Evolutionary conservation across 2,329 filamentous ascomycete genomes (phyloP).

Genomic region (Neospermospora avenae): DNA sequence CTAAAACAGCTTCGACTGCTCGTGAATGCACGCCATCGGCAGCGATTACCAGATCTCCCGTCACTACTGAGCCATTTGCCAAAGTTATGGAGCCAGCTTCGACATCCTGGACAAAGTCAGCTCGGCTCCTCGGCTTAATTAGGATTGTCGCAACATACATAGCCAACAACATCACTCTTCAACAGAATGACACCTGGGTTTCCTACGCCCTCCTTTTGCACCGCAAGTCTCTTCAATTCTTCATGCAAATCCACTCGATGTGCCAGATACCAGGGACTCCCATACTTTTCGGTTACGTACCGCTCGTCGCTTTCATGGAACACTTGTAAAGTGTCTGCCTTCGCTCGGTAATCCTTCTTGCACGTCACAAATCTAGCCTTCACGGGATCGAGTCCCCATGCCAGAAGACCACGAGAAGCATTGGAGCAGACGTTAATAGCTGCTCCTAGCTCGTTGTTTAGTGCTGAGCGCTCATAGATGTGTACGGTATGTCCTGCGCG

Average conservation of each 20-base stretch:
- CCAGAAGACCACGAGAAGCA: conserved; percentile 51
- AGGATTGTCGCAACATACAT: conserved; percentile 29
- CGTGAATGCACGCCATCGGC: conserved; percentile 38
- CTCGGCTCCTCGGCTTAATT: not conserved
- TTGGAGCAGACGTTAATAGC: conserved; percentile 61
- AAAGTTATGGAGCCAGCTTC: conserved; percentile 42
- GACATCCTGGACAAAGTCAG: conserved; percentile 37
- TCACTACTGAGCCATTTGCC: conserved; percentile 35
- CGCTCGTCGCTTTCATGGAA: conserved; percentile 17
- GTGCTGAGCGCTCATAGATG: conserved; percentile 53
- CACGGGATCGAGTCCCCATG: conserved; percentile 43
- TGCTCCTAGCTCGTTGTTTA: conserved; percentile 55
- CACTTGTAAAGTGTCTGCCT: conserved; percentile 14
- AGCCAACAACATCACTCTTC: conserved; percentile 38
- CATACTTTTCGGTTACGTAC: conserved; percentile 20
- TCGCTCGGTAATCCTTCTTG: conserved; percentile 31
- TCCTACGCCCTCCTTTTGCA: conserved; percentile 36
- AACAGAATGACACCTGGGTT: conserved; percentile 40
- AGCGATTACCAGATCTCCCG: conserved; percentile 38
- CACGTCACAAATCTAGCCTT: conserved; percentile 36
- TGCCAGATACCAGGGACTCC: conserved; percentile 44
- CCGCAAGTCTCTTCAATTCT: conserved; percentile 47
- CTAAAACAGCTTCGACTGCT: conserved; percentile 12
- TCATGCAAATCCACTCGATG: conserved; percentile 53
- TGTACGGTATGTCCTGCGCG: conserved; percentile 26